Base-by-base conservation (phyloP, 768 basidiomycete species). In the Podaxis carcinomalis region DNA sequence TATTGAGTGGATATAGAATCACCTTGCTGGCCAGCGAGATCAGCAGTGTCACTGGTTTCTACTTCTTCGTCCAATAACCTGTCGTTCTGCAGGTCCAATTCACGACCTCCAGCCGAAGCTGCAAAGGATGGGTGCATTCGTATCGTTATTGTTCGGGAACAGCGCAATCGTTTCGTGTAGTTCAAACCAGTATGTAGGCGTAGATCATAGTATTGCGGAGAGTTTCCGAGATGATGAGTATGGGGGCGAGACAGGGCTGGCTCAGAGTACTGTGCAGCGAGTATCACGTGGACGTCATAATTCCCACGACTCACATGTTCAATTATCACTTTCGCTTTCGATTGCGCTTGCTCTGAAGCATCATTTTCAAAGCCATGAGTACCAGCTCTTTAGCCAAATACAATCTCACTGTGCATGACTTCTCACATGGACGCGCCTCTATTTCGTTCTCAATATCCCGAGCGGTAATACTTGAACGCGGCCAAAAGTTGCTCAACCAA, bases 31-130 rank as follows among this genome's bases (percentile, higher is more conserved):
- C 3, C 21, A 11, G 32, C 14, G 13, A 50, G 7, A 49, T 50
- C 52, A 35, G 59, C 32, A 16, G 59, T 55, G 36, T 55, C 59
- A 36, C 40, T 46, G 52, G 44, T 37, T 27, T 54, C 53, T 23
- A 25, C 10, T 36, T 54, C 44, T 21, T 39, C 53, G 10, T 49
- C 49, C 44, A 61, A 39, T 39, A 61, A 35, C 28, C 51, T 21
- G 23, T 61, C 46, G 19, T 50, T 27, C 53, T 55, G 44, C 35
- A 61, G 35, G 25, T 47, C 44, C 25, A 49, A 35, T 35, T 61
- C 59, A 47, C 35, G 44, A 49, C 35, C 51, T 32, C 59, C 36
- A 39, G 46, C 21, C 14, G 46, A 54, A 23, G 51, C 32, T 16
- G 59, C 35, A 23, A 46, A 47, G 13, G 52, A 11, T 49, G 52